Base-by-base conservation (phyloP, 139 green algal genomes). In the Medakamo hakoo region DNA sequence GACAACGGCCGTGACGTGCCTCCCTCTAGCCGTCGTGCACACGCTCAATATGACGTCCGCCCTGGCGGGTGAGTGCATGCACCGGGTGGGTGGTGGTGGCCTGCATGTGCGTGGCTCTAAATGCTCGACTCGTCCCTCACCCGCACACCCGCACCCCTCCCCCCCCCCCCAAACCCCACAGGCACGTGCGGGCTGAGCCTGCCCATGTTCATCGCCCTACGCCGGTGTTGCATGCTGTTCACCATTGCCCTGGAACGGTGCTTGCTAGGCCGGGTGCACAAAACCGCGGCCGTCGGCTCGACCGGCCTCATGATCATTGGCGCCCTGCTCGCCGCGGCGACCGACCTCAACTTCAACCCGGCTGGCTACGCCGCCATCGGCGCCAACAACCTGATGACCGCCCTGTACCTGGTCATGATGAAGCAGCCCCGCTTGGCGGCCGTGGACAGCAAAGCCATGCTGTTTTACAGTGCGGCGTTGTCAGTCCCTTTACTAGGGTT, bases 151-250 rank as follows among this genome's bases (percentile, higher is more conserved):
- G n/a, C n/a, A n/a, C n/a, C n/a, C n/a, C n/a, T n/a, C n/a, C n/a
- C n/a, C n/a, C n/a, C n/a, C n/a, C n/a, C n/a, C n/a, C n/a, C n/a
- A n/a, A n/a, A n/a, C 77, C n/a, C n/a, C n/a, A n/a, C n/a, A n/a
- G 77, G 80, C 62, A 89, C 82, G 9, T 76, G 65, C 4, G 82
- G 80, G 21, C 69, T 89, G 1, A 87, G 76, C 63, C 74, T 89
- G 3, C 82, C 82, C 9, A 89, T 89, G 82, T 89, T 88, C 69
- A 87, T 89, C 32, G 82, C 78, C 14, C 71, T 89, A 27, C 73
- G 82, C 23, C 70, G 82, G 23, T 87, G 87, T 63, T 87, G 78
- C 19, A 64, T 89, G 69, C 57, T 89, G 18, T 78, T 81, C 32
- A 87, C 82, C 20, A 79, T 89, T 56, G 48, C 79, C 27, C 63